Percentiles rank a stretch among this genome's conserved stretches.
These are phyloP conservation scores for Phytophthora constricta DNA, from an alignment of 352 stramenopile genomes.

Conservation along the genomic window DNA sequence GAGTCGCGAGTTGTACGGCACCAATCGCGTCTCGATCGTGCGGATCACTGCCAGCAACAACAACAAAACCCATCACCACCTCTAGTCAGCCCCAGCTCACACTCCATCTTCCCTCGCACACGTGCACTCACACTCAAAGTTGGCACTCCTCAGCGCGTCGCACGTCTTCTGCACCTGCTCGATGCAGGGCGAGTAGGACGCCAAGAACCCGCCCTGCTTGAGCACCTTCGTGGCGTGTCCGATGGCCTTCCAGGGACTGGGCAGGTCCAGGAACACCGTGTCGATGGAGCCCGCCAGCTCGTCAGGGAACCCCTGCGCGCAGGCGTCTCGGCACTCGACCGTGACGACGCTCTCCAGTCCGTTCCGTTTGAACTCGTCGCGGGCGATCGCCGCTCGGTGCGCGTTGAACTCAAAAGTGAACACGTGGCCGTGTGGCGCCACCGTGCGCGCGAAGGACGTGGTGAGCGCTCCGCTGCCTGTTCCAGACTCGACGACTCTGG, in stretches of 20 bases:
- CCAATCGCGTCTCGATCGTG: conserved; percentile 94
- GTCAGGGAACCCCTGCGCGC: conserved; percentile 85
- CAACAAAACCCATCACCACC: background rate
- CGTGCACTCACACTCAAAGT: conserved; percentile 87
- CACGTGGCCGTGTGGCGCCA: conserved; percentile 90
- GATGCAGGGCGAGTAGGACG: conserved; percentile 98
- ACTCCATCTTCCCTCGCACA: background rate
- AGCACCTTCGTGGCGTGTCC: conserved; percentile 93
- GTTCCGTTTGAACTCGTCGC: conserved; percentile 95
- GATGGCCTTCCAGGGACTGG: conserved; percentile 97
- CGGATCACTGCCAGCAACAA: conserved; percentile 64
- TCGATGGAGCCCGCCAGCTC: conserved; percentile 85
- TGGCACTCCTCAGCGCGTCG: conserved; percentile 67
- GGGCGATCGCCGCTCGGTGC: conserved; percentile 90
- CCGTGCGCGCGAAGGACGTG: conserved; percentile 91
- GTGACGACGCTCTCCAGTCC: conserved; percentile 91
- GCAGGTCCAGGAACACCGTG: conserved; percentile 98
- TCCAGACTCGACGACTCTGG: conserved; percentile 92
- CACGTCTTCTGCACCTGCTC: conserved; percentile 97
- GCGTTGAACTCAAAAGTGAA: conserved; percentile 99
- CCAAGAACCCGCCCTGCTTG: conserved; percentile 93
- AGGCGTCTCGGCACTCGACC: conserved; percentile 96
- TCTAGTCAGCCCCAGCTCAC: too few species aligned
- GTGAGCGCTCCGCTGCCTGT: conserved; percentile 94
- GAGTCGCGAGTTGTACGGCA: conserved; percentile 76